Conservation (phyloP, 495 filamentous ascomycete genomes). For the Bathelium albidoporum region DNA sequence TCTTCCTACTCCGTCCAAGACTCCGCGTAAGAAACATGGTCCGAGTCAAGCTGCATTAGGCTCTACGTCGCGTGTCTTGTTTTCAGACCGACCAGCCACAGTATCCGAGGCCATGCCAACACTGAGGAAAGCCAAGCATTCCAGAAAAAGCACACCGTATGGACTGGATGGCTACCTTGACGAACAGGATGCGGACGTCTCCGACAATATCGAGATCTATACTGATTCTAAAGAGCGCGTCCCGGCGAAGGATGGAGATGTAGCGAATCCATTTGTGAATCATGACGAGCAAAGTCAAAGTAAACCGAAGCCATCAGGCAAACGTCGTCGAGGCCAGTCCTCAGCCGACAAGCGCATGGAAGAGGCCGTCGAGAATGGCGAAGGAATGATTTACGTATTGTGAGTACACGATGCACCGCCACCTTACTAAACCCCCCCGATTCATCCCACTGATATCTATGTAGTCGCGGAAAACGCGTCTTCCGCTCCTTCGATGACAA, state of each 20-base stretch:
- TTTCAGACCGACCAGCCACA: constrained; percentile 39
- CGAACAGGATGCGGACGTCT: constrained; percentile 36
- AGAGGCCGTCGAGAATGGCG: constrained; percentile 51
- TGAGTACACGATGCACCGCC: constrained; percentile 41
- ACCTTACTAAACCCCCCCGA: not conserved
- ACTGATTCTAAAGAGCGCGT: constrained; percentile 83
- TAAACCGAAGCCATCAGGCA: constrained; percentile 5
- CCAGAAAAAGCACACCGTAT: constrained; percentile 46
- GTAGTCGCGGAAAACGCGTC: constrained; percentile 80
- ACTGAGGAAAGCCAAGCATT: constrained; percentile 43
- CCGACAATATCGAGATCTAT: constrained; percentile 64
- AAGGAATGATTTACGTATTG: constrained; percentile 82
- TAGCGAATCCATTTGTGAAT: constrained; percentile 66
- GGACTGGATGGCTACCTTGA: constrained; percentile 60
- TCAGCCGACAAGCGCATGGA: constrained; percentile 41
- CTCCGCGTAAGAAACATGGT: constrained; percentile 62
- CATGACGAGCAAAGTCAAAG: constrained; percentile 7
- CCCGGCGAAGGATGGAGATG: constrained; percentile 54
- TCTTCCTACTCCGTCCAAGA: constrained; percentile 86
- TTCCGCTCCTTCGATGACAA: constrained; percentile 54
- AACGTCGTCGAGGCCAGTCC: constrained; percentile 4
- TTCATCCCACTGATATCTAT: constrained; percentile 24
- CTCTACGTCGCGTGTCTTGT: constrained; percentile 65
- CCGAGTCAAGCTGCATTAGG: constrained; percentile 44
- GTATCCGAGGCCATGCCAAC: constrained; percentile 50